Conservation (phyloP, 1,284 basidiomycete species). For the Sanghuangporus sanghuang region DNA sequence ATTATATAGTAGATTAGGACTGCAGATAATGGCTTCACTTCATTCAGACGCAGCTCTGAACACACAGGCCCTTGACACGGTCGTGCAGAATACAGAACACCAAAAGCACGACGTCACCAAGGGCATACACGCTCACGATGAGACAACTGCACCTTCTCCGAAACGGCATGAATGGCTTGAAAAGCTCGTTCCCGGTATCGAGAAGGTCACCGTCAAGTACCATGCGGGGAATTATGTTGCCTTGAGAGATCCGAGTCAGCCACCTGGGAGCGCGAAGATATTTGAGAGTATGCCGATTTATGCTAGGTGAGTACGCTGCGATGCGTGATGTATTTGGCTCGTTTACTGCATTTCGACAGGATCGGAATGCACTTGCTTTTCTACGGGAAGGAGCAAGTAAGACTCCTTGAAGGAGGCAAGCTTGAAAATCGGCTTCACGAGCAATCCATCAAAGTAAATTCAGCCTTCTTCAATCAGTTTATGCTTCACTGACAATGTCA, state of each 20-base stretch:
- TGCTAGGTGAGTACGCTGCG: conserved; percentile 35
- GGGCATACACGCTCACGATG: conserved; percentile 12
- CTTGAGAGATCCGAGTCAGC: conserved; percentile 43
- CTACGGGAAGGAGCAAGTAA: conserved; percentile 49
- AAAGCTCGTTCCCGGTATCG: conserved; percentile 47
- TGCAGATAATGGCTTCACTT: neutral
- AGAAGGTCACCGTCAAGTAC: conserved; percentile 45
- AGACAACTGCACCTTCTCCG: neutral
- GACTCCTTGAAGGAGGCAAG: conserved; percentile 47
- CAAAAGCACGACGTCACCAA: conserved; percentile 10
- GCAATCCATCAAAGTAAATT: conserved; percentile 56
- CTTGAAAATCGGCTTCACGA: conserved; percentile 59
- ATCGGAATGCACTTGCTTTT: conserved; percentile 81
- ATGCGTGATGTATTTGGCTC: neutral
- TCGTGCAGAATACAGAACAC: conserved; percentile 11
- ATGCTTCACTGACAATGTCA: neutral
- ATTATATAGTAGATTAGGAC: neutral
- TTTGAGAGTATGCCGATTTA: conserved; percentile 84
- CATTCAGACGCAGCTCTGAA: conserved; percentile 7
- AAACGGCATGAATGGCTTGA: conserved; percentile 19
- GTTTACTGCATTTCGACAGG: conserved; percentile 25
- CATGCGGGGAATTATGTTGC: conserved; percentile 67
- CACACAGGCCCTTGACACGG: conserved; percentile 11
- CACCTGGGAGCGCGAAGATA: conserved; percentile 40
- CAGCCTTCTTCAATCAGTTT: neutral